phyloP scores from a whole-genome alignment of 768 basidiomycete species.

The Royoungia palumana region DNA sequence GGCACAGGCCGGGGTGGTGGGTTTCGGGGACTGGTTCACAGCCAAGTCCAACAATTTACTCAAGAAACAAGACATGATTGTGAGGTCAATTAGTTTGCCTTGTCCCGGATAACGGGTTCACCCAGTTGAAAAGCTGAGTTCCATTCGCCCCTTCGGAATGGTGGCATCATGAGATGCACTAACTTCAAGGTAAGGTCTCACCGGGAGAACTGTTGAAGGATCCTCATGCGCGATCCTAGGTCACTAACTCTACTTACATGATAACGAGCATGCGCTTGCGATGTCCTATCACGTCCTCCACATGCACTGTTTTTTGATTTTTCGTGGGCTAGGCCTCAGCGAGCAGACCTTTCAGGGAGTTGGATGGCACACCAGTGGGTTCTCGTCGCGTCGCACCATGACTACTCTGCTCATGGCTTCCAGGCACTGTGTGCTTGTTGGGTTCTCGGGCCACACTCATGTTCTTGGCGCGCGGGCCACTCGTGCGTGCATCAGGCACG shows the following conservation, averaged over 20 bases:
- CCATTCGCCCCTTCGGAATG: too few species aligned
- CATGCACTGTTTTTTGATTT: slow-evolving; percentile 79
- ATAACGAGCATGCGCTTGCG: slow-evolving; percentile 80
- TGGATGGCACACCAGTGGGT: slow-evolving; percentile 92
- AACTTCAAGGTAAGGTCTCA: slow-evolving; percentile 79
- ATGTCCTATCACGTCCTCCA: slow-evolving; percentile 88
- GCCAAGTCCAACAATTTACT: too few species aligned
- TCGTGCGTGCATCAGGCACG: slow-evolving; percentile 27
- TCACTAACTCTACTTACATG: slow-evolving; percentile 84
- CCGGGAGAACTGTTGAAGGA: background rate
- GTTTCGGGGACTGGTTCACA: too few species aligned
- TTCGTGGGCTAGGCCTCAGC: slow-evolving; percentile 91
- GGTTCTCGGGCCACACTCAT: slow-evolving; percentile 58
- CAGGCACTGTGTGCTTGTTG: slow-evolving; percentile 87
- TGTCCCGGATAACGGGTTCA: too few species aligned
- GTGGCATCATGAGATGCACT: too few species aligned
- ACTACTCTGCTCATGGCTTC: background rate
- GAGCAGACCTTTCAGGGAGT: slow-evolving; percentile 96
- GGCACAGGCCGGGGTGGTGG: too few species aligned
- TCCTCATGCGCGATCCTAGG: slow-evolving; percentile 43
- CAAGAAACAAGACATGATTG: too few species aligned
- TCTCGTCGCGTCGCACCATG: background rate
- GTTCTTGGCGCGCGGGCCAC: too few species aligned
- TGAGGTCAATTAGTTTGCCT: too few species aligned
- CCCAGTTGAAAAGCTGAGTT: too few species aligned